Evolutionary conservation across 345 rosid species (phyloP).

Genomic region (Salix purpurea): DNA sequence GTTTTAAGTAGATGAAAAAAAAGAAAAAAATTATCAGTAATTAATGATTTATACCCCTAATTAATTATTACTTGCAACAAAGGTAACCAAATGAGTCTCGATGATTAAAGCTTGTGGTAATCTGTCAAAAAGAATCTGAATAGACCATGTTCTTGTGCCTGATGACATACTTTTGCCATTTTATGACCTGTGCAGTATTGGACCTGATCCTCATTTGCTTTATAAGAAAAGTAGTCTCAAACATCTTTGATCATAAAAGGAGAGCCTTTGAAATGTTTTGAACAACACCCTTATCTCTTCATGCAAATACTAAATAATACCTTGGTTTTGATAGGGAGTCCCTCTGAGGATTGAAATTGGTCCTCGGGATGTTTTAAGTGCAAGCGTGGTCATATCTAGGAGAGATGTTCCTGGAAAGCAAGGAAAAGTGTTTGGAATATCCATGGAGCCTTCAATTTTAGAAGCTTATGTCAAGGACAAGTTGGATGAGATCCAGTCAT

Average conservation of each 20-base stretch:
- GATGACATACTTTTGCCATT: neutral
- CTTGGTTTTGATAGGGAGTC: constrained; percentile 51
- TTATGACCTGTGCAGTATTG: neutral
- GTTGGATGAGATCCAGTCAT: constrained; percentile 82
- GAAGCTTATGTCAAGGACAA: constrained; percentile 73
- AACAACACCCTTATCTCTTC: neutral
- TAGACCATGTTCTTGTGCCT: neutral
- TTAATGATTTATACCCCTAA: neutral
- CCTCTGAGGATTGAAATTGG: constrained; percentile 93
- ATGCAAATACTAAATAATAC: neutral
- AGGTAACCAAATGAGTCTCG: neutral
- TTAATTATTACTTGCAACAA: neutral
- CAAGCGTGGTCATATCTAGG: constrained; percentile 77
- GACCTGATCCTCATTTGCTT: neutral
- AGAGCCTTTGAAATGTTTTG: neutral
- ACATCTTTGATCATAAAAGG: neutral
- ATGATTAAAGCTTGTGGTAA: neutral
- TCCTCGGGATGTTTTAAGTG: constrained; percentile 83
- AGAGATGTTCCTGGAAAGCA: constrained; percentile 90
- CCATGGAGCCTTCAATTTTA: constrained; percentile 70
- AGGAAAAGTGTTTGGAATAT: constrained; percentile 87
- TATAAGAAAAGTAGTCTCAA: neutral
- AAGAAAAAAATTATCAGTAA: neutral
- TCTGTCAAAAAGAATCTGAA: neutral
- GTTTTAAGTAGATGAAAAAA: neutral